Conservation (phyloP, 768 basidiomycete species). For the Boletales sp. region DNA sequence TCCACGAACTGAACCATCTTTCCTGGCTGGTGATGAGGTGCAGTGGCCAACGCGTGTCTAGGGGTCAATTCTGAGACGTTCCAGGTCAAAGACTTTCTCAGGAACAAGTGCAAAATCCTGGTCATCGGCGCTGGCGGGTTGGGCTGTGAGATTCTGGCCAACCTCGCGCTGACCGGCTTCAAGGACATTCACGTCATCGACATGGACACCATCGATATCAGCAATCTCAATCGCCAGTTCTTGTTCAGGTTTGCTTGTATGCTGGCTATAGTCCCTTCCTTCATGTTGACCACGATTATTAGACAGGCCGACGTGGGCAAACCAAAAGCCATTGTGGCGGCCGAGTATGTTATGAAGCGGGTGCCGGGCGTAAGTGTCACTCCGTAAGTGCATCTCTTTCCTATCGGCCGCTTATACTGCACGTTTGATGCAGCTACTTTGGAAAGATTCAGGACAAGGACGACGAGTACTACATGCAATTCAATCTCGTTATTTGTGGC, state of each 20-base stretch:
- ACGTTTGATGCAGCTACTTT: conserved; percentile 61
- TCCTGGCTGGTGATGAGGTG: conserved; percentile 79
- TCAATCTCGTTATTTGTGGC: conserved; percentile 95
- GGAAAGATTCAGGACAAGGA: conserved; percentile 99
- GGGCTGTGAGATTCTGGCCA: conserved; percentile 96
- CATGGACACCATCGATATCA: conserved; percentile 99
- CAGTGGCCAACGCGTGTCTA: conserved; percentile 14
- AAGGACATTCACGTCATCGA: conserved; percentile 99
- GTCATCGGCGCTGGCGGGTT: conserved; percentile 98
- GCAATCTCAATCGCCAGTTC: conserved; percentile 97
- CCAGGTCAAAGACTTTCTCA: conserved; percentile 85
- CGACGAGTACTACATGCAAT: conserved; percentile 93
- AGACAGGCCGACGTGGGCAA: conserved; percentile 91
- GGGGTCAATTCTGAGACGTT: not conserved
- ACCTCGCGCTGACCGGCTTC: conserved; percentile 94
- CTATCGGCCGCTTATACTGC: conserved; percentile 1
- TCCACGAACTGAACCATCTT: conserved; percentile 85
- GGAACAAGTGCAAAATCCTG: conserved; percentile 83
- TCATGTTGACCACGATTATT: conserved; percentile 1
- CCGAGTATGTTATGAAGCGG: conserved; percentile 94
- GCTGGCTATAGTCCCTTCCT: not conserved
- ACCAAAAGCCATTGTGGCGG: conserved; percentile 91
- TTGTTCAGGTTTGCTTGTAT: conserved; percentile 72
- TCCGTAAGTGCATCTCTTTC: conserved; percentile 57
- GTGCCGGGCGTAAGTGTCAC: conserved; percentile 96